Conservation (phyloP, 176 grass and related monocot genomes). For the Musa itinerans region DNA sequence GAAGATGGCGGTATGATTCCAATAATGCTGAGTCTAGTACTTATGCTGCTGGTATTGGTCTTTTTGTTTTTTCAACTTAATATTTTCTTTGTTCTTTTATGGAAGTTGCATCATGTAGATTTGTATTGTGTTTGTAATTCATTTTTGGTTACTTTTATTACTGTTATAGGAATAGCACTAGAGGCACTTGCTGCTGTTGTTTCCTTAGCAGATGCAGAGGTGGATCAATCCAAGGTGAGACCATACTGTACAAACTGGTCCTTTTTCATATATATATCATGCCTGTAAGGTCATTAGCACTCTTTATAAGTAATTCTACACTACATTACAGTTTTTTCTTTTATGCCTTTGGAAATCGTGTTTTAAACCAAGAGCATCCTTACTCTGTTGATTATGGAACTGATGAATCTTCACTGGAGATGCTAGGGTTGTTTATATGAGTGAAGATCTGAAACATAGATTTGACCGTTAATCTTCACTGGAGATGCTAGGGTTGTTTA, state of each 20-base stretch:
- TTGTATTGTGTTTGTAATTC: neutral
- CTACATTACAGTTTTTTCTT: neutral
- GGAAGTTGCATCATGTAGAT: neutral
- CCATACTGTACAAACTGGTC: no score
- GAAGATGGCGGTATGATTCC: slow-evolving; percentile 87
- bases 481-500: no score
- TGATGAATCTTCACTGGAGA: neutral
- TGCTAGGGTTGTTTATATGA: no score
- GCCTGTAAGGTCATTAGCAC: neutral
- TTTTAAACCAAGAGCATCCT: neutral
- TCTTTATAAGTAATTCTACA: neutral
- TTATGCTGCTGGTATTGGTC: slow-evolving; percentile 70
- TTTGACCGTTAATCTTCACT: neutral
- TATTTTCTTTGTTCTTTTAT: neutral
- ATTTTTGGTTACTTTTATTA: slow-evolving; percentile 5
- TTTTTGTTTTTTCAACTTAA: neutral
- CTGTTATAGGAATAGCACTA: slow-evolving; percentile 63
- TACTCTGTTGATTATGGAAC: neutral
- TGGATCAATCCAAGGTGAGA: slow-evolving; percentile 71
- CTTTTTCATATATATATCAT: neutral
- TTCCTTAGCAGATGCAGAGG: slow-evolving; percentile 51
- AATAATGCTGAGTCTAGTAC: slow-evolving; percentile 89
- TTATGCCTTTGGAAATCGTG: neutral
- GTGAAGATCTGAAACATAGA: neutral
- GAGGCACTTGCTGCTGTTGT: slow-evolving; percentile 71